These are phyloP conservation scores for Taphrina sp. DNA, from an alignment of 1,139 yeast species.

Conservation along the genomic window DNA sequence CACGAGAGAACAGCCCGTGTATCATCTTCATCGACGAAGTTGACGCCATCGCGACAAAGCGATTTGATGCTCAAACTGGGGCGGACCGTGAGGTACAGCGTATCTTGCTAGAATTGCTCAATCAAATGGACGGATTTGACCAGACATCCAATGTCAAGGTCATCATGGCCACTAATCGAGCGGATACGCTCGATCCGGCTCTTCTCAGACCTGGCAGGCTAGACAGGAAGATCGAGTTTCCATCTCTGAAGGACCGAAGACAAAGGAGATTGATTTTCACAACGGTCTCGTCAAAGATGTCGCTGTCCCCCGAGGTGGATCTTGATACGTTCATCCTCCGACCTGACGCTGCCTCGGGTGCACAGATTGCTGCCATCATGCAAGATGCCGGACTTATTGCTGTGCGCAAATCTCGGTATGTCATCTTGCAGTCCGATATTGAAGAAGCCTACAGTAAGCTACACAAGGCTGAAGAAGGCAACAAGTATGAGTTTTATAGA, in stretches of 20 bases:
- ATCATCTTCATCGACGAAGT: constrained; percentile 97
- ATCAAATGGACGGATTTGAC: constrained; percentile 99
- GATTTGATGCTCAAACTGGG: constrained; percentile 99
- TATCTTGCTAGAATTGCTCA: constrained; percentile 87
- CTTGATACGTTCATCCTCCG: constrained; percentile 90
- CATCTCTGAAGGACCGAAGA: constrained; percentile 90
- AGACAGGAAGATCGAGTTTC: constrained; percentile 97
- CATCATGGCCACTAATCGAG: constrained; percentile 98
- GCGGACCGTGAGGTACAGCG: constrained; percentile 99
- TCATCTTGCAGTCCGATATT: constrained; percentile 77
- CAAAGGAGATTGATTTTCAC: constrained; percentile 95
- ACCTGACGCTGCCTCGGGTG: constrained; percentile 96
- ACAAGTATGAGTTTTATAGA: constrained; percentile 96
- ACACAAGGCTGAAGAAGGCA: constrained; percentile 95
- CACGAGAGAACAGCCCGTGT: constrained; percentile 95
- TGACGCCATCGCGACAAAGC: constrained; percentile 98
- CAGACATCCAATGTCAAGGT: constrained; percentile 94
- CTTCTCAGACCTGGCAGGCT: constrained; percentile 96
- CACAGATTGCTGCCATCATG: constrained; percentile 98
- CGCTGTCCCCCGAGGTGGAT: constrained; percentile 96
- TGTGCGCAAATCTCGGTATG: constrained; percentile 94
- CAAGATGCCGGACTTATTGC: constrained; percentile 99
- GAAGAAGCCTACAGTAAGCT: constrained; percentile 97
- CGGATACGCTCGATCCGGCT: constrained; percentile 97
- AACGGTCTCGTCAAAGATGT: constrained; percentile 96